These are phyloP conservation scores for Gymnopus androsaceus DNA, from an alignment of 1,284 basidiomycete genomes.

Conservation along the genomic window DNA sequence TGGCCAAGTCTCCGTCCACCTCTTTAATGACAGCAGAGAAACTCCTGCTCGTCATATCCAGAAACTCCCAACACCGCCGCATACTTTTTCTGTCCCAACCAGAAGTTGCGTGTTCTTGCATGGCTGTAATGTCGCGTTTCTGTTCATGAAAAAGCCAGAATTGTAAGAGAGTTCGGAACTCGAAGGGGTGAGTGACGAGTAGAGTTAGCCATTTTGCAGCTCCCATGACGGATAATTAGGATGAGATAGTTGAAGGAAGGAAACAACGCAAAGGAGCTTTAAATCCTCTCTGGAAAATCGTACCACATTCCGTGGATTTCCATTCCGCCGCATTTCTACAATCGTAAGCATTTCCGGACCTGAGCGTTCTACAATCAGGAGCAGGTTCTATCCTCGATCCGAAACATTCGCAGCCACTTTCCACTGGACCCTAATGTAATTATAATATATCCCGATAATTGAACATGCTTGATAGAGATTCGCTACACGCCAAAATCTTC, in stretches of 20 bases:
- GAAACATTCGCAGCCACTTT: too few species aligned
- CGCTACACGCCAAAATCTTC: too few species aligned
- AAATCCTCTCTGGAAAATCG: neutral
- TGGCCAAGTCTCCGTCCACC: slow-evolving; percentile 91
- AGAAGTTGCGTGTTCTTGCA: slow-evolving; percentile 70
- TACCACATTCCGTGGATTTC: too few species aligned
- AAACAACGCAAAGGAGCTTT: neutral
- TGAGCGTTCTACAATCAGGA: too few species aligned
- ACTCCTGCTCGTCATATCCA: slow-evolving; percentile 88
- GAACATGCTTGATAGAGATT: too few species aligned
- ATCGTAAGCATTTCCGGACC: too few species aligned
- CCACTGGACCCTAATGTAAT: too few species aligned
- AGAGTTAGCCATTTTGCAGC: slow-evolving; percentile 53
- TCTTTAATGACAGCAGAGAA: slow-evolving; percentile 97
- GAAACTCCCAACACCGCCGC: slow-evolving; percentile 88
- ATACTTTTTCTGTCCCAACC: slow-evolving; percentile 86
- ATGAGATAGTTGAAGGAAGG: neutral
- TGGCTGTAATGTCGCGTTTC: slow-evolving; percentile 77
- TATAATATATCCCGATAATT: too few species aligned
- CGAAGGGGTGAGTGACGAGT: slow-evolving; percentile 72
- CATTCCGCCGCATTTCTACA: too few species aligned
- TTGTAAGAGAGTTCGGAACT: slow-evolving; percentile 78
- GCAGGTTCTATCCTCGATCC: too few species aligned
- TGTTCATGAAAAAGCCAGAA: slow-evolving; percentile 80
- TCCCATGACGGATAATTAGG: slow-evolving; percentile 32